These are phyloP conservation scores for Penicillium malachiteum DNA, from an alignment of 495 filamentous ascomycete genomes.

Conservation along the genomic window DNA sequence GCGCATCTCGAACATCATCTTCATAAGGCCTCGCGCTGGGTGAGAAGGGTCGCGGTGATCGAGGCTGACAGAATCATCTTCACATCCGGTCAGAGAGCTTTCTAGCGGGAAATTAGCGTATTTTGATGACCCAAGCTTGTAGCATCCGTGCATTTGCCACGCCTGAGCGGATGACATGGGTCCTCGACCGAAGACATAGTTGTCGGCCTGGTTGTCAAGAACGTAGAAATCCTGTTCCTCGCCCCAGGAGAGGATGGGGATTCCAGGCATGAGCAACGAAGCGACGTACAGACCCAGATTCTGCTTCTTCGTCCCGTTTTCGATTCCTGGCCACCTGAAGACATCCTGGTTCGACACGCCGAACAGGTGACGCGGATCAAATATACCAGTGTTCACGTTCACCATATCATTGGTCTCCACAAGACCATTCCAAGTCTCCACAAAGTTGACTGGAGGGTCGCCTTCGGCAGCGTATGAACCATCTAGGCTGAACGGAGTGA, in stretches of 20 bases:
- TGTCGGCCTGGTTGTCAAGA: constrained; percentile 63
- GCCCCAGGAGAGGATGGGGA: constrained; percentile 66
- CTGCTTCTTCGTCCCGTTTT: constrained; percentile 57
- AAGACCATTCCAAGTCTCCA: constrained; percentile 58
- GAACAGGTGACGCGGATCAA: constrained; percentile 70
- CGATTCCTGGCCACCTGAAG: constrained; percentile 68
- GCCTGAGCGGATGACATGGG: constrained; percentile 64
- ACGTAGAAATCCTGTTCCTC: constrained; percentile 71
- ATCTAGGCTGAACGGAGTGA: constrained; percentile 41
- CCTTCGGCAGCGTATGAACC: constrained; percentile 58
- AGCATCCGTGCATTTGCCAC: constrained; percentile 70
- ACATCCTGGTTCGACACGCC: constrained; percentile 72
- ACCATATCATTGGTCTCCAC: constrained; percentile 60
- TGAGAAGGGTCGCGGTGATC: constrained; percentile 72
- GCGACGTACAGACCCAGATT: constrained; percentile 63
- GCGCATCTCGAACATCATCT: constrained; percentile 64
- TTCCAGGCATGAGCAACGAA: constrained; percentile 63
- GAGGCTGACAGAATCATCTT: constrained; percentile 53
- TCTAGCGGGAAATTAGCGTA: constrained; percentile 61
- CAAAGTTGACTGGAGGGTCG: constrained; percentile 58
- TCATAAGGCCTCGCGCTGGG: constrained; percentile 63
- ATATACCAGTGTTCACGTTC: constrained; percentile 63
- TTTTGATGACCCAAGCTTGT: constrained; percentile 51
- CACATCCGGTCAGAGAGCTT: constrained; percentile 50
- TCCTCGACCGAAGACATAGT: constrained; percentile 70